Base-by-base conservation (phyloP, 345 rosid species). In the Physaria fendleri region DNA sequence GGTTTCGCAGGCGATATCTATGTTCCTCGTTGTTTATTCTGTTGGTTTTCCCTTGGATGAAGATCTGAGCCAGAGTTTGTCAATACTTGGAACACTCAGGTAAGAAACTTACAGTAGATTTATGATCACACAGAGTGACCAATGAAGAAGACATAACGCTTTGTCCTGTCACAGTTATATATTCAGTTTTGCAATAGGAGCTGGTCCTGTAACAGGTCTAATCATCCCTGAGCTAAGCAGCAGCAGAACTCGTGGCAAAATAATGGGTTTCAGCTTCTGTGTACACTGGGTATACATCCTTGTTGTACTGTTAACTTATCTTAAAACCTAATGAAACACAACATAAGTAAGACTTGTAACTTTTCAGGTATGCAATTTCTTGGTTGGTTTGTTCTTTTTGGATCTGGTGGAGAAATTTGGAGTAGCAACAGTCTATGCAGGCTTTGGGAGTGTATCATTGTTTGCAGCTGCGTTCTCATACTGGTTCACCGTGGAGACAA, bases 191-290 rank as follows among this genome's bases (percentile, higher is more conserved):
- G 84, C 93, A 5, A 22, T 76, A 66, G 93, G 93, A 68, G 79
- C 96, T 52, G 96, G 90, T 38, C 93, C 96, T 22, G 88, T 80
- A 28, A 83, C 90, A 12, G 88, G 85, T 71, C 73, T 88, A 23
- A 79, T 85, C 51, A 85, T 85, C 59, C 85, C 90, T 42, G 88
- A 88, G 59, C 81, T 88, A 29, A 85, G 88, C 75, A 76, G 90
- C 80, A 68, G 17, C 65, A 78, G 71, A 70, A 80, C 72, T 34
- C 88, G 93, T 10, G 90, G 85, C 64, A 85, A 85, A 82, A 83
- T 85, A 33, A 77, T 81, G 85, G 81, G 87, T 20, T 77, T 82
- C 63, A 82, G 90, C 69, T 76, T 82, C 59, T 85, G 78, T 34
- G 89, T 82, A 66, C 90, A 85, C 69, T 88, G 92, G 96, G 96